Percentiles rank a stretch among this genome's conserved stretches.
phyloP scores from a whole-genome alignment of 768 basidiomycete genomes.

The Mycena indigotica region DNA sequence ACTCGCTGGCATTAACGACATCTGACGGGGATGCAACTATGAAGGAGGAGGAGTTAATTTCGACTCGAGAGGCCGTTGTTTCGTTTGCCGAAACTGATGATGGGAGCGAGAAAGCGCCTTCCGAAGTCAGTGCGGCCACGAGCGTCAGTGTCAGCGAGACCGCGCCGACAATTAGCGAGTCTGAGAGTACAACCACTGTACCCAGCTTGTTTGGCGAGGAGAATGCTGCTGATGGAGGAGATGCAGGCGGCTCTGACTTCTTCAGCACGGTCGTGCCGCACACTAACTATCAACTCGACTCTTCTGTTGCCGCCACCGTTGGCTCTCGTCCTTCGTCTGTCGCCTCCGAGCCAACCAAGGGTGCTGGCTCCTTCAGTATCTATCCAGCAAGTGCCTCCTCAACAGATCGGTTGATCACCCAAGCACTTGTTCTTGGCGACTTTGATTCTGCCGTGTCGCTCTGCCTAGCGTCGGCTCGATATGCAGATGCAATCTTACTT shows the following conservation, averaged over 20 bases:
- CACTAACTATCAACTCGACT: constrained; percentile 77
- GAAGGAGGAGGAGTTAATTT: constrained; percentile 43
- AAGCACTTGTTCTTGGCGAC: constrained; percentile 94
- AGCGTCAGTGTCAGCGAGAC: constrained; percentile 56
- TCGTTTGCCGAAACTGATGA: constrained; percentile 80
- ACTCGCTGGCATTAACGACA: constrained; percentile 60
- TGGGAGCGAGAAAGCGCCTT: constrained; percentile 63
- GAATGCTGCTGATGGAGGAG: constrained; percentile 55
- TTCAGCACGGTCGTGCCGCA: constrained; percentile 88
- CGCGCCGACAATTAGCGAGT: constrained; percentile 62
- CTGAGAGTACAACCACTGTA: constrained; percentile 74
- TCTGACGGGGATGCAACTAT: constrained; percentile 31
- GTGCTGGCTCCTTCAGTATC: constrained; percentile 79
- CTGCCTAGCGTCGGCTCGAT: constrained; percentile 86
- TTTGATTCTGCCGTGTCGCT: constrained; percentile 90
- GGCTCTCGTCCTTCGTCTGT: constrained; percentile 90
- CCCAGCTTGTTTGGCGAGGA: constrained; percentile 90
- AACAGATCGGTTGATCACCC: constrained; percentile 85
- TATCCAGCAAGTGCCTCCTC: constrained; percentile 87
- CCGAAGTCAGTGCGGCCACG: constrained; percentile 61
- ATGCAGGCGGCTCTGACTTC: constrained; percentile 60
- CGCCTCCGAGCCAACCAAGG: constrained; percentile 71
- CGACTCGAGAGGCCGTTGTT: constrained; percentile 71
- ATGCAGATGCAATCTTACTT: constrained; percentile 92
- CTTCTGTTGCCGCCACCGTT: constrained; percentile 91